These are phyloP conservation scores for Claviceps sorghi DNA, from an alignment of 2,329 filamentous ascomycete genomes.

Conservation along the genomic window DNA sequence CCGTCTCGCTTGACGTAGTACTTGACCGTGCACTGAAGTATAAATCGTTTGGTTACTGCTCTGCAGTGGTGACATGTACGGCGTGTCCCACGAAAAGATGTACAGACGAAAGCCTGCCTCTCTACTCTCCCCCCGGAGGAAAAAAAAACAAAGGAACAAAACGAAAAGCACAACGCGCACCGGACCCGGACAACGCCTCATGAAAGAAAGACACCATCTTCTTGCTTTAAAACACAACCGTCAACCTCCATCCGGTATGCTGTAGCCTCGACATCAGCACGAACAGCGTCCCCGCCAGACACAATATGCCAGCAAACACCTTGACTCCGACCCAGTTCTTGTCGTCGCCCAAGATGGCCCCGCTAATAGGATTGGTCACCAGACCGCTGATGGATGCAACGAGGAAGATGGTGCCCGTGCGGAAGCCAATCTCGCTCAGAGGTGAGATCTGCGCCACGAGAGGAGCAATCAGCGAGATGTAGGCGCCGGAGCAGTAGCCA, in stretches of 20 bases:
- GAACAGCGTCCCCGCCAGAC: constrained; percentile 16
- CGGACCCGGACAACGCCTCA: background rate
- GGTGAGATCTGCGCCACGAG: constrained; percentile 33
- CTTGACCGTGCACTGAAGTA: background rate
- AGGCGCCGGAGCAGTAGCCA: constrained; percentile 28
- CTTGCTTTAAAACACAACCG: constrained; percentile 11
- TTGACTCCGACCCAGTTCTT: constrained; percentile 22
- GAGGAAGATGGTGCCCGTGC: constrained; percentile 29
- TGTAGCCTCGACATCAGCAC: constrained; percentile 13
- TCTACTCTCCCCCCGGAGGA: background rate
- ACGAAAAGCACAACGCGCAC: background rate
- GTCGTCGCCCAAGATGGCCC: constrained; percentile 22
- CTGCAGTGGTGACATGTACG: no score
- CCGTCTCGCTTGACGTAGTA: background rate
- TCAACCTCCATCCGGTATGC: constrained; percentile 14
- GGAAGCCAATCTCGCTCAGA: constrained; percentile 15
- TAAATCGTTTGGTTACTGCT: no score
- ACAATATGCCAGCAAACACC: constrained; percentile 21
- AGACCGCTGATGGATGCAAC: constrained; percentile 41
- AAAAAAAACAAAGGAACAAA: background rate
- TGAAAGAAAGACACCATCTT: background rate
- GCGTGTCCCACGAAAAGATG: no score
- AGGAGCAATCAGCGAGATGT: constrained; percentile 23
- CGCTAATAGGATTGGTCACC: constrained; percentile 41
- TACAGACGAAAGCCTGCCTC: background rate